phyloP scores from a whole-genome alignment of 1,284 basidiomycete genomes.

The Microbotryum intermedium region DNA sequence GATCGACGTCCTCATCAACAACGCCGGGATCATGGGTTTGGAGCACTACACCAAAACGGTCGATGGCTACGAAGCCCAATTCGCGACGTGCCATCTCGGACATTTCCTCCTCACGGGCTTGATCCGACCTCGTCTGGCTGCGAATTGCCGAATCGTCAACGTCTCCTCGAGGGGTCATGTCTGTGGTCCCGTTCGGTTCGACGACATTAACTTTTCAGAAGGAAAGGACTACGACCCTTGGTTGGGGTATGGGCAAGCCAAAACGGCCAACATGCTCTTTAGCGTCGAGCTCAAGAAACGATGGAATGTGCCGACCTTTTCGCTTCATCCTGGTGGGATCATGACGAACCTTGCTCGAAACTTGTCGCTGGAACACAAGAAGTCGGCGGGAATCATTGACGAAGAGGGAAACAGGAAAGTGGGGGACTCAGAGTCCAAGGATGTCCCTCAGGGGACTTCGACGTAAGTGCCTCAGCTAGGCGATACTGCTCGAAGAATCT shows the following conservation, averaged over 20 bases:
- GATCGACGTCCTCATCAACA: constrained; percentile 34
- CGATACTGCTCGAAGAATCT: neutral
- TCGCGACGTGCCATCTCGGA: constrained; percentile 34
- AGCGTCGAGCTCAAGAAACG: neutral
- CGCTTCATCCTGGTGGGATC: constrained; percentile 9
- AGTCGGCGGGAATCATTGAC: neutral
- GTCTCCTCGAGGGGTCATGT: constrained; percentile 12
- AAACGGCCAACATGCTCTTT: constrained; percentile 24
- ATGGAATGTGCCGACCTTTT: constrained; percentile 3
- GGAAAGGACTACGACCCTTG: constrained; percentile 6
- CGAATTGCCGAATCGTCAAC: constrained; percentile 13
- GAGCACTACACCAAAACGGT: constrained; percentile 17
- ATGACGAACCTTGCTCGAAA: neutral
- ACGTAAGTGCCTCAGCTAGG: neutral
- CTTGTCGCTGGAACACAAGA: neutral
- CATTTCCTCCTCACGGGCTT: constrained; percentile 32
- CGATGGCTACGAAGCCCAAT: constrained; percentile 35
- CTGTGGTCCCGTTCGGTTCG: constrained; percentile 3
- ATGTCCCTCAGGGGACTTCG: neutral
- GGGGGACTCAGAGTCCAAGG: neutral
- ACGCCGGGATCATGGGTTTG: constrained; percentile 32
- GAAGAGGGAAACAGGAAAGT: neutral
- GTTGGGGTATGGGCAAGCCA: constrained; percentile 15
- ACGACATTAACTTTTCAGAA: constrained; percentile 10
- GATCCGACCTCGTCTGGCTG: constrained; percentile 8